These are phyloP conservation scores for Cokeromyces recurvatus DNA, from an alignment of 371 early-diverging fungal species.

Conservation along the genomic window DNA sequence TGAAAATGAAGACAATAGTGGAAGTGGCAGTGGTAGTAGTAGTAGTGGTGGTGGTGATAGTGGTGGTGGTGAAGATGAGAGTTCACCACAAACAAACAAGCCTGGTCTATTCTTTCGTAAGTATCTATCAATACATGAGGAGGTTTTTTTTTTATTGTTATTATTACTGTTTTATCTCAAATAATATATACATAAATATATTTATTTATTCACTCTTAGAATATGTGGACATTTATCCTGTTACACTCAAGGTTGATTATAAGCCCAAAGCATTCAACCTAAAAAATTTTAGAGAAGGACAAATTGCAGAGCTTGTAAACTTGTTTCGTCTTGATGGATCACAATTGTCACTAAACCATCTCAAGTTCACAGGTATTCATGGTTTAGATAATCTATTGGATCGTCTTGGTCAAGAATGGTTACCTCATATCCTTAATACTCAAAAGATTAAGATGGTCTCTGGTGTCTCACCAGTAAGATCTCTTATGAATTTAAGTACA, in stretches of 20 bases:
- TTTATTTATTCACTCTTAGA: no score
- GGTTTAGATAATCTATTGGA: constrained; percentile 61
- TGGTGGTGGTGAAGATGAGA: not conserved
- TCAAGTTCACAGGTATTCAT: constrained; percentile 71
- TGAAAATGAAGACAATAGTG: not conserved
- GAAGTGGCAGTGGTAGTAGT: not conserved
- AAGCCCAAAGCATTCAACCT: constrained; percentile 91
- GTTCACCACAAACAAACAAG: constrained; percentile 3
- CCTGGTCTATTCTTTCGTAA: constrained; percentile 60
- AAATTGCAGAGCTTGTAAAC: constrained; percentile 87
- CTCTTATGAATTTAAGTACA: constrained; percentile 84
- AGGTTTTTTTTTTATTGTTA: not conserved
- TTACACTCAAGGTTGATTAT: constrained; percentile 89
- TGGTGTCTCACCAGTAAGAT: constrained; percentile 87
- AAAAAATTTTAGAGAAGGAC: constrained; percentile 64
- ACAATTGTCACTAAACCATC: constrained; percentile 71
- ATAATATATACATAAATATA: not conserved
- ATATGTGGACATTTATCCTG: constrained; percentile 66
- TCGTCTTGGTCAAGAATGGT: constrained; percentile 70
- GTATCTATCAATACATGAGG: constrained; percentile 7
- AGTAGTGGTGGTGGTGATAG: not conserved
- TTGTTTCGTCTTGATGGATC: constrained; percentile 91
- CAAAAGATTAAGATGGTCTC: constrained; percentile 87
- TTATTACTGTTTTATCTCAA: not conserved
- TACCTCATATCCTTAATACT: constrained; percentile 85